Conservation (phyloP, 108 stramenopile species). For the Craspedostauros australis region DNA sequence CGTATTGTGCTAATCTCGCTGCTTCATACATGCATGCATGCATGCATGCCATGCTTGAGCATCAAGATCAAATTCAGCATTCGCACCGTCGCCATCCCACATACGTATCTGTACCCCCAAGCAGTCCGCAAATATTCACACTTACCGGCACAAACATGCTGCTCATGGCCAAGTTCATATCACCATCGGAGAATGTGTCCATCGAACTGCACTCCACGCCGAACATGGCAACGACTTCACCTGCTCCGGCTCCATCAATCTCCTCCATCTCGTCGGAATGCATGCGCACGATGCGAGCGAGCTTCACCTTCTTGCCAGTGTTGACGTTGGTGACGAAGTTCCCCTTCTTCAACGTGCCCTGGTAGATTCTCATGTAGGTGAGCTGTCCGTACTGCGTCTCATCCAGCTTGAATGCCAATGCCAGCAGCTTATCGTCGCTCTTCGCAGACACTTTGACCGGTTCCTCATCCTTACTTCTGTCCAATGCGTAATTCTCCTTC, state of each 20-base stretch:
- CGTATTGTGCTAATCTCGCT: too few relatives aligned
- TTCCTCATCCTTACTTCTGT: conserved; percentile 79
- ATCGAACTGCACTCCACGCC: conserved; percentile 97
- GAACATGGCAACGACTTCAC: conserved; percentile 99
- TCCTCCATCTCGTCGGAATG: conserved; percentile 99
- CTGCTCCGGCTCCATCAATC: conserved; percentile 88
- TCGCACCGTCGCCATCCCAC: too few relatives aligned
- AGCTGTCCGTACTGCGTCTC: conserved; percentile 97
- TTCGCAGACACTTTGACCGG: conserved; percentile 56
- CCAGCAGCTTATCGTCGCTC: conserved; percentile 79
- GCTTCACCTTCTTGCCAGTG: conserved; percentile 85
- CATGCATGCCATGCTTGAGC: too few relatives aligned
- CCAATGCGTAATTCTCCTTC: conserved; percentile 89
- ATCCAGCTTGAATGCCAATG: conserved; percentile 99
- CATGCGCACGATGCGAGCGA: conserved; percentile 97
- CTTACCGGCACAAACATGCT: conserved; percentile 92
- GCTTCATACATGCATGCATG: too few relatives aligned
- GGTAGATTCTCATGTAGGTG: conserved; percentile 98
- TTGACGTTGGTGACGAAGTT: conserved; percentile 78
- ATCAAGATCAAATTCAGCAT: too few relatives aligned
- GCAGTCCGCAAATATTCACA: background rate
- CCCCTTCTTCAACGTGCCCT: conserved; percentile 90
- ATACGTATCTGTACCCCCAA: too few relatives aligned
- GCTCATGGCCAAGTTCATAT: conserved; percentile 82
- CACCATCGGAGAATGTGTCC: conserved; percentile 97